These are phyloP conservation scores for Myrica gale DNA, from an alignment of 306 rosid genomes.

Conservation along the genomic window DNA sequence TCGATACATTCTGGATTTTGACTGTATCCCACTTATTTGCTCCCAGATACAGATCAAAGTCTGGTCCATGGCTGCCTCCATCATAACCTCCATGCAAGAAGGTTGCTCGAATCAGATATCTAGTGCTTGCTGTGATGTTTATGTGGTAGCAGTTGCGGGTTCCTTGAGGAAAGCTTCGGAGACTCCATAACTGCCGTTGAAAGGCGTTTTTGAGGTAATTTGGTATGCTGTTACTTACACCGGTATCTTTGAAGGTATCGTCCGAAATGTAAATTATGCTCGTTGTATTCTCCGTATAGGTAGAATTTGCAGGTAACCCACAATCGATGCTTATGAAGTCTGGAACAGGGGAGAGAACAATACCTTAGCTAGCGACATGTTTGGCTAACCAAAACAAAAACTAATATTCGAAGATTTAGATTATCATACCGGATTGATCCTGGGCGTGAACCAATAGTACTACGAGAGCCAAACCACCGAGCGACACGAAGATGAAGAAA, in stretches of 20 bases:
- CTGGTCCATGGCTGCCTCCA: slow-evolving; percentile 17
- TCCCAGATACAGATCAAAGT: slow-evolving; percentile 50
- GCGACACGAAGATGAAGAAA: neutral
- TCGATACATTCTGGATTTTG: slow-evolving; percentile 1
- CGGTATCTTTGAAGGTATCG: slow-evolving; percentile 13
- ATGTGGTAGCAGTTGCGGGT: slow-evolving; percentile 42
- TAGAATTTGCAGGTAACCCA: slow-evolving; percentile 17
- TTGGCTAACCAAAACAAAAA: neutral
- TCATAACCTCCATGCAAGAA: slow-evolving; percentile 47
- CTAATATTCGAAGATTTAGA: neutral
- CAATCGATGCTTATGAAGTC: slow-evolving; percentile 23
- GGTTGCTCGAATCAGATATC: slow-evolving; percentile 36
- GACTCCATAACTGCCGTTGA: neutral
- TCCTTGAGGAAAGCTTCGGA: slow-evolving; percentile 50
- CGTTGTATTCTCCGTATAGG: slow-evolving; percentile 22
- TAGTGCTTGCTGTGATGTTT: slow-evolving; percentile 18
- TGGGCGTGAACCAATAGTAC: neutral
- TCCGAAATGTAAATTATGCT: slow-evolving; percentile 30
- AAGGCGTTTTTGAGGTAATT: neutral
- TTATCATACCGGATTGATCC: neutral
- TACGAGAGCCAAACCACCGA: neutral
- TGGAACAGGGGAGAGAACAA: neutral
- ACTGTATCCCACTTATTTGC: slow-evolving; percentile 39
- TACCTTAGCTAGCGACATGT: neutral
- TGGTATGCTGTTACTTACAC: slow-evolving; percentile 12